Evolutionary conservation across 768 basidiomycete species (phyloP).

Genomic region (Termitomyces sp.): DNA sequence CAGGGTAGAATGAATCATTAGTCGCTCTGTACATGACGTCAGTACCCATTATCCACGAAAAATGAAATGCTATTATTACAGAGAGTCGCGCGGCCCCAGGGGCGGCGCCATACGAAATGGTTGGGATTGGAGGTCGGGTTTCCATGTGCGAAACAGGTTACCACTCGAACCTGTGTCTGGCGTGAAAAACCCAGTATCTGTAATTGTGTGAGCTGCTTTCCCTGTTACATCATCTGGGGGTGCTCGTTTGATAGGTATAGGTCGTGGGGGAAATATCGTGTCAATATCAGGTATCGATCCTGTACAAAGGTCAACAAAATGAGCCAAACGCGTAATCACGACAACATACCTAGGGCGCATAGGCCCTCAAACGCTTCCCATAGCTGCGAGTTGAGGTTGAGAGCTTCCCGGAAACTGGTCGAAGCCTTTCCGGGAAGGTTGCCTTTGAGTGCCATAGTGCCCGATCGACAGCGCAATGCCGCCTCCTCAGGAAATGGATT

Average conservation of each 20-base stretch:
- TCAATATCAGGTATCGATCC: conserved; percentile 70
- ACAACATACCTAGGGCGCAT: conserved; percentile 65
- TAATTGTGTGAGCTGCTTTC: conserved; percentile 45
- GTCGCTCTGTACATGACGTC: conserved; percentile 36
- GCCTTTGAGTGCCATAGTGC: conserved; percentile 70
- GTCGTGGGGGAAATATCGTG: conserved; percentile 62
- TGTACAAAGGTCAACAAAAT: conserved; percentile 19
- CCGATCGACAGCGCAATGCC: conserved; percentile 70
- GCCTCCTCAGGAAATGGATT: conserved; percentile 67
- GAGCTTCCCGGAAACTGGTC: conserved; percentile 62
- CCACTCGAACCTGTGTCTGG: conserved; percentile 56
- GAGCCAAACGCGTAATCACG: conserved; percentile 7
- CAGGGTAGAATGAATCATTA: conserved; percentile 50
- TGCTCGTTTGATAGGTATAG: conserved; percentile 46
- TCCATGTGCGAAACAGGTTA: conserved; percentile 54
- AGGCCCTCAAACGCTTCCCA: conserved; percentile 94
- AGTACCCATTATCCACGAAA: conserved; percentile 7
- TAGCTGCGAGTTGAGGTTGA: conserved; percentile 68
- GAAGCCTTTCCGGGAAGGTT: conserved; percentile 74
- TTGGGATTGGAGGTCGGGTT: conserved; percentile 45
- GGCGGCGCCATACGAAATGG: conserved; percentile 54
- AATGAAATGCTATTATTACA: conserved; percentile 35
- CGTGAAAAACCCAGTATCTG: conserved; percentile 72
- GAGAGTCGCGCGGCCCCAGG: conserved; percentile 51
- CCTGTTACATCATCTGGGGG: conserved; percentile 46